Base-by-base conservation (phyloP, 257 asterid genomes). In the Solanum bulbocastanum region DNA sequence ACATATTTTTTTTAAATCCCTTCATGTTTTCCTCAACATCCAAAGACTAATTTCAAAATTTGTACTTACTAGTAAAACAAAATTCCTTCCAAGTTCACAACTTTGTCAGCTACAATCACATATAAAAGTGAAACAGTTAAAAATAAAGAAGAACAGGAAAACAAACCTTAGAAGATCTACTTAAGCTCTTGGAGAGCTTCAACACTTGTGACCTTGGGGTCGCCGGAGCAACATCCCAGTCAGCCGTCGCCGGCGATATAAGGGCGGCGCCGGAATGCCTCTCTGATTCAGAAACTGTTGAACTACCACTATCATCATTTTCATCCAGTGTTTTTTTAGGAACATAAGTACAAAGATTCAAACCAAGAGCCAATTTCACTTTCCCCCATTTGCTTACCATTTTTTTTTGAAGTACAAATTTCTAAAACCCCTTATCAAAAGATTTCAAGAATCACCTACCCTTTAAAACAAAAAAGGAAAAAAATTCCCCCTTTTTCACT, bases 341-440 rank as follows among this genome's bases (percentile, higher is more conserved):
- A 86, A 86, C 88, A 86, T 93, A 91, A 25, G 93, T 91, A 78
- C 99, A 96, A 44, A 94, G 93, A 92, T 95, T 97, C 93, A 95
- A 65, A 27, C 99, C 99, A 87, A 97, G 96, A 39, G 98, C 98
- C 69, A 91, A 87, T 90, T 95, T 97, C 56, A 95, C 91, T 92
- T 97, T 97, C 91, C 94, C 93, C 99, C 99, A 97, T 91, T 94
- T 97, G 87, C 94, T 94, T 37, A 93, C 99, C 99, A 97, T 97
- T 89, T 89, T 87, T 44, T 89, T 10, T n/a, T 1, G 37, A 49
- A 71, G 10, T 32, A 76, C 13, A 42, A 65, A 87, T 36, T 27
- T 78, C 66, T 49, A 36, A 84, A 60, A 88, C 88, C 89, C 88
- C 90, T 88, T 36, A 46, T 49, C 25, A 16, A 52, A 87, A 83